phyloP scores from a whole-genome alignment of 768 basidiomycete species.

The Leccinum subtestaceum region DNA sequence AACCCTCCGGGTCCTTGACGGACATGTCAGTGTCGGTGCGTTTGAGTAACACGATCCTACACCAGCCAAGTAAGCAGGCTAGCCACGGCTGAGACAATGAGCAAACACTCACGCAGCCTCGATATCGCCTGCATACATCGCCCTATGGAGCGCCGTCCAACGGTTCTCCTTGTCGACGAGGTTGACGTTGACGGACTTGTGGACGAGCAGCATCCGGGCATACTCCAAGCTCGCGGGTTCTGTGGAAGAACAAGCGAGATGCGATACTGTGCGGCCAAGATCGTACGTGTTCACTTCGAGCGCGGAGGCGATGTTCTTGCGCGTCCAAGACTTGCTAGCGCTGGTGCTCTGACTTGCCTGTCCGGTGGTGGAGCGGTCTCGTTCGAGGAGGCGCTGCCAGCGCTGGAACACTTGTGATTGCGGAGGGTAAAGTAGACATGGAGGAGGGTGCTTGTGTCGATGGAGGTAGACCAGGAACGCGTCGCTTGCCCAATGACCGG shows the following conservation, averaged over 20 bases:
- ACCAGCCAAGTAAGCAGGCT: slow-evolving; percentile 17
- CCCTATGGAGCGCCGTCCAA: slow-evolving; percentile 90
- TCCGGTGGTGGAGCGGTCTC: slow-evolving; percentile 34
- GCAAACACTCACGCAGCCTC: slow-evolving; percentile 53
- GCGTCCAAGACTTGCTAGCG: slow-evolving; percentile 57
- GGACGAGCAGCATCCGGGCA: slow-evolving; percentile 69
- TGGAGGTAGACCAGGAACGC: too few species aligned
- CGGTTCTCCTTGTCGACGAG: slow-evolving; percentile 77
- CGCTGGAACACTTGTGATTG: slow-evolving; percentile 77
- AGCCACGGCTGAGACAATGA: slow-evolving; percentile 17
- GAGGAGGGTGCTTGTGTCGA: slow-evolving; percentile 48
- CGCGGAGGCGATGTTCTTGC: slow-evolving; percentile 37
- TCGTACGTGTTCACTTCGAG: slow-evolving; percentile 73
- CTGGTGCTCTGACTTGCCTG: slow-evolving; percentile 39
- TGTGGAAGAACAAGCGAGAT: slow-evolving; percentile 68
- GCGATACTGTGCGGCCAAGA: slow-evolving; percentile 75
- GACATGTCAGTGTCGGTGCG: slow-evolving; percentile 68
- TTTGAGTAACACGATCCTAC: slow-evolving; percentile 71
- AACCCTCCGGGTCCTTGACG: slow-evolving; percentile 82
- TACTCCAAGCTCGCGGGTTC: slow-evolving; percentile 72
- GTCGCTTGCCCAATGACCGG: too few species aligned
- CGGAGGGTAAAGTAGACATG: slow-evolving; percentile 72
- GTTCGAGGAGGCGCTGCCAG: slow-evolving; percentile 48
- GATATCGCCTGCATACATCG: slow-evolving; percentile 77
- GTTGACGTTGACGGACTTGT: slow-evolving; percentile 78